phyloP scores from a whole-genome alignment of 148 eudicot genomes.

The Rhododendron mucronatum region DNA sequence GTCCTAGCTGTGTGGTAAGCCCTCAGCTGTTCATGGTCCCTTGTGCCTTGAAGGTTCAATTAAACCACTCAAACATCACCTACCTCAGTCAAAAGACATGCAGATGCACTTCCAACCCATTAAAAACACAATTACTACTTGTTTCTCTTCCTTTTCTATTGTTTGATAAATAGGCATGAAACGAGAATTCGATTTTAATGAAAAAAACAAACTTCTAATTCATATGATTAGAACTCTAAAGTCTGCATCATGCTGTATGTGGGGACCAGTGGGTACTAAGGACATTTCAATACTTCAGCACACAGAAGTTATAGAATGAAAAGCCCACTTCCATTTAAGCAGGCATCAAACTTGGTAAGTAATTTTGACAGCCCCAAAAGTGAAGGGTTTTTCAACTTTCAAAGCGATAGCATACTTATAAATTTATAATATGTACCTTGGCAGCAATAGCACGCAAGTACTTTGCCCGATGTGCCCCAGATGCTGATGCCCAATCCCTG shows the following conservation, averaged over 20 bases:
- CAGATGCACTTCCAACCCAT: neutral
- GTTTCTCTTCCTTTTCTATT: neutral
- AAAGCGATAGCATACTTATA: neutral
- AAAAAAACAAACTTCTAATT: neutral
- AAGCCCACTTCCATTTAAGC: neutral
- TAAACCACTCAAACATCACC: neutral
- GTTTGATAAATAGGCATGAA: neutral
- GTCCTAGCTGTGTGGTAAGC: neutral
- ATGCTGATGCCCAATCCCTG: conserved; percentile 68
- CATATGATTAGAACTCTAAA: neutral
- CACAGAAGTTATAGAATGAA: neutral
- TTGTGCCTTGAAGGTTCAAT: neutral
- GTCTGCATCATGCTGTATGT: neutral
- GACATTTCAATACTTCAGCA: neutral
- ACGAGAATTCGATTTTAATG: neutral
- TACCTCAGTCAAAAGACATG: neutral
- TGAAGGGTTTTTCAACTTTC: neutral
- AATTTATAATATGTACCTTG: conserved; percentile 34
- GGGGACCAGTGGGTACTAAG: neutral
- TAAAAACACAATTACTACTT: neutral
- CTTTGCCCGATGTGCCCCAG: conserved; percentile 94
- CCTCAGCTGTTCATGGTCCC: neutral
- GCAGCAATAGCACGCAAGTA: conserved; percentile 93
- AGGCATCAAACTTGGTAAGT: neutral
- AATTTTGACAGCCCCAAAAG: neutral